phyloP scores from a whole-genome alignment of 1,284 basidiomycete genomes.

The Fomitiporia mediterranea region DNA sequence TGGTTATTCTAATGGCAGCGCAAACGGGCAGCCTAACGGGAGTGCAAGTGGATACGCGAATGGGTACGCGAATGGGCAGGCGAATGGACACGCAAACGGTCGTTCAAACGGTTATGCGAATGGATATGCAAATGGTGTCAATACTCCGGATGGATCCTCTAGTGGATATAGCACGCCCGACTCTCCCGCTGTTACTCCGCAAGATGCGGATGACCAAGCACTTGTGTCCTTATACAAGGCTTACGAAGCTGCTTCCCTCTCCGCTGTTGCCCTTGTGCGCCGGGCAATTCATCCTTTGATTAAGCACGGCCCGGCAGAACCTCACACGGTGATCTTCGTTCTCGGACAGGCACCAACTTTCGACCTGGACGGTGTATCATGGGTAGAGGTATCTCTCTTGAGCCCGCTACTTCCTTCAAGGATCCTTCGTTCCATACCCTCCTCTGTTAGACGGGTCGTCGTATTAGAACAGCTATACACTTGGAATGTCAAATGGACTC shows the following conservation, averaged over 20 bases:
- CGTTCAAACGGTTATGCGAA: conserved; percentile 30
- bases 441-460: conserved; percentile 65
- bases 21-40: conserved; percentile 21
- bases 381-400: conserved; percentile 69
- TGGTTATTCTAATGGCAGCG: conserved; percentile 28
- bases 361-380: conserved; percentile 54
- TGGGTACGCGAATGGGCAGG: conserved; percentile 30
- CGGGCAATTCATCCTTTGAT: conserved; percentile 54
- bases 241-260: conserved; percentile 60
- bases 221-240: conserved; percentile 38
- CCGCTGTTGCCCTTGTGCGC: conserved; percentile 57
- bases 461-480: conserved; percentile 79
- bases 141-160: neutral
- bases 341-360: conserved; percentile 54
- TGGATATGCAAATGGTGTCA: conserved; percentile 28
- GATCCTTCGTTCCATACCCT: conserved; percentile 61
- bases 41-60: neutral
- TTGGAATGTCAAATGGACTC: conserved; percentile 84
- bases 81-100: conserved; percentile 28
- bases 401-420: conserved; percentile 69
- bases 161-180: conserved; percentile 6
- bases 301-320: conserved; percentile 40
- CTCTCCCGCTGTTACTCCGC: conserved; percentile 21
- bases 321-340: conserved; percentile 66
- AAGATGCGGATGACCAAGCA: conserved; percentile 24